phyloP scores from a whole-genome alignment of 2,329 filamentous ascomycete species.

The Pseudogymnoascus sp. region DNA sequence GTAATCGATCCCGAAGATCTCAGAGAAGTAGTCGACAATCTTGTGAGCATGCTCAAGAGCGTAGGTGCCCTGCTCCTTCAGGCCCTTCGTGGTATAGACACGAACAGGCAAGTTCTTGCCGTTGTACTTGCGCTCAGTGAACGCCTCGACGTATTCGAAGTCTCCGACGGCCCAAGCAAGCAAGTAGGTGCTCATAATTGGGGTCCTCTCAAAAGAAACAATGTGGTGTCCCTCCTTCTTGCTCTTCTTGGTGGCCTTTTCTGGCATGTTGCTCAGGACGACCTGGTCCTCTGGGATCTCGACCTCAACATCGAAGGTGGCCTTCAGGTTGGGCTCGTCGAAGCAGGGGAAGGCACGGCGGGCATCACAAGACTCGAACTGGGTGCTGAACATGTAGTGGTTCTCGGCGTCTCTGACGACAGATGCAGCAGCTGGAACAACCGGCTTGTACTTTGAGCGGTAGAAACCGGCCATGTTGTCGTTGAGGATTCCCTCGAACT shows the following conservation, averaged over 20 bases:
- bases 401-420: conserved; percentile 65
- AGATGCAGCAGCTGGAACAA: conserved; percentile 60
- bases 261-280: conserved; percentile 91
- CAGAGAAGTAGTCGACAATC: conserved; percentile 93
- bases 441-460: conserved; percentile 85
- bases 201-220: conserved; percentile 75
- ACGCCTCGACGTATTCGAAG: conserved; percentile 91
- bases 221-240: conserved; percentile 57
- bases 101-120: conserved; percentile 86
- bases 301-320: conserved; percentile 88
- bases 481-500: conserved; percentile 77
- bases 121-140: conserved; percentile 83
- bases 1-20: conserved; percentile 89
- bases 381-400: conserved; percentile 81
- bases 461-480: conserved; percentile 91
- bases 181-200: conserved; percentile 86
- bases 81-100: conserved; percentile 90
- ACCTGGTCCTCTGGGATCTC: conserved; percentile 84
- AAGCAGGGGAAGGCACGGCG: conserved; percentile 95
- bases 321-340: conserved; percentile 94
- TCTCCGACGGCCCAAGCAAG: conserved; percentile 93
- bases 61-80: conserved; percentile 85
- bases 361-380: conserved; percentile 95
- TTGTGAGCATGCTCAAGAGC: conserved; percentile 86
- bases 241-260: conserved; percentile 56